A percentile compares a stretch with the other conserved stretches of the same genome.
phyloP scores from a whole-genome alignment of 176 grass and related monocot genomes.

The Eremochloa ophiuroides region DNA sequence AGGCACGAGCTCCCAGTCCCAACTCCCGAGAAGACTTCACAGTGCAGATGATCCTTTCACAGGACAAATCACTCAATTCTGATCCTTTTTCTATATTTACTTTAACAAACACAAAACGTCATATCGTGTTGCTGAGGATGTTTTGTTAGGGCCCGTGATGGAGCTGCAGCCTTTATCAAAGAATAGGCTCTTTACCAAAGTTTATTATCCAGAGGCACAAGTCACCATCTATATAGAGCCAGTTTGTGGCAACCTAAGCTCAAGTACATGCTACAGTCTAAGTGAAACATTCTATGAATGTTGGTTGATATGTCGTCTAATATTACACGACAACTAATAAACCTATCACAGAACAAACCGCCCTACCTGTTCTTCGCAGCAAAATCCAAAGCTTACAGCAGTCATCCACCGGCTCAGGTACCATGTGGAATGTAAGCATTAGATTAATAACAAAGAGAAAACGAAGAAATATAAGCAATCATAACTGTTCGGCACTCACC shows the following conservation, averaged over 20 bases:
- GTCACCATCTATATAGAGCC: background rate
- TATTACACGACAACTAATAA: background rate
- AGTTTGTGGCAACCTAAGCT: background rate
- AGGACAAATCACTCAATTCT: too few relatives aligned
- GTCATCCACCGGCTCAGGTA: conserved; percentile 46
- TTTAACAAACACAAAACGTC: too few relatives aligned
- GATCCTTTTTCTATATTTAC: too few relatives aligned
- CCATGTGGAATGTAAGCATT: conserved; percentile 61
- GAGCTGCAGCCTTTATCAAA: background rate
- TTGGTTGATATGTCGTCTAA: background rate
- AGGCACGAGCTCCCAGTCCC: too few relatives aligned
- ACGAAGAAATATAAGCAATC: conserved; percentile 25
- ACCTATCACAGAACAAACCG: conserved; percentile 13
- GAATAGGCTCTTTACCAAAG: background rate
- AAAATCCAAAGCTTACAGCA: conserved; percentile 53
- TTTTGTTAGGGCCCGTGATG: too few relatives aligned
- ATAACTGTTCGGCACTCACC: conserved; percentile 60
- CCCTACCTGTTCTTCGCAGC: conserved; percentile 31
- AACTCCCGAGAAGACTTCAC: too few relatives aligned
- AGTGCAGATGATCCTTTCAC: too few relatives aligned
- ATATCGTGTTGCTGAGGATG: too few relatives aligned
- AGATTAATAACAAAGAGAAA: conserved; percentile 1
- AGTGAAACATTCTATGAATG: background rate
- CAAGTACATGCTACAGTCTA: background rate
- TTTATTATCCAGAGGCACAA: too few relatives aligned